Conservation (phyloP, 1,284 basidiomycete species). For the Cystobasidium slooffiae region DNA sequence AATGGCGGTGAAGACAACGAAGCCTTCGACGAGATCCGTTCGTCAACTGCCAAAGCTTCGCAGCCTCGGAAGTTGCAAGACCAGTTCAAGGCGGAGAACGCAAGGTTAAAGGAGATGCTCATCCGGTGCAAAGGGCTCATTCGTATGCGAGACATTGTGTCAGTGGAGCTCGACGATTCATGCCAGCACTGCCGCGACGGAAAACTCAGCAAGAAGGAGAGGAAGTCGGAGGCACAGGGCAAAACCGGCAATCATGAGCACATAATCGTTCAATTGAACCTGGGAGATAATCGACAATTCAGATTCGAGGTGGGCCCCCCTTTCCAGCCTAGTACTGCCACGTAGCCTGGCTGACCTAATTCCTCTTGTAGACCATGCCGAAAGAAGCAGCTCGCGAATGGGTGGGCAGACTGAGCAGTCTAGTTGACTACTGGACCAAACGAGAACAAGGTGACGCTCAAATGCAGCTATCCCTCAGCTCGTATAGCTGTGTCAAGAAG, state of each 20-base stretch:
- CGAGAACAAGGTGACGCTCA: slow-evolving; percentile 49
- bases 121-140: slow-evolving; percentile 43
- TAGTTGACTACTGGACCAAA: slow-evolving; percentile 48
- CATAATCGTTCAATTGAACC: slow-evolving; percentile 16
- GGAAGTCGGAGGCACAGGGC: not conserved
- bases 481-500: not conserved
- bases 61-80: not conserved
- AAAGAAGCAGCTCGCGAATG: slow-evolving; percentile 48
- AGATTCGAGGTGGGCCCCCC: slow-evolving; percentile 46
- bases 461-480: slow-evolving; percentile 46
- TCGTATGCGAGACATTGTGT: slow-evolving; percentile 46
- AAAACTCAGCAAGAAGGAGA: not conserved
- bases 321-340: not conserved
- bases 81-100: slow-evolving; percentile 7
- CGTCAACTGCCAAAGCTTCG: not conserved
- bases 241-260: not conserved
- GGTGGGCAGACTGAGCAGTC: slow-evolving; percentile 47
- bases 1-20: not conserved
- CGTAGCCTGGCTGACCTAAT: not conserved
- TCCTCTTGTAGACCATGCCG: slow-evolving; percentile 25
- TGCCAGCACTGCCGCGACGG: slow-evolving; percentile 9
- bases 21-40: not conserved
- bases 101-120: slow-evolving; percentile 11
- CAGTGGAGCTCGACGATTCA: slow-evolving; percentile 45
- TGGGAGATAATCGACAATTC: slow-evolving; percentile 9